Evolutionary conservation across 495 filamentous ascomycete species (phyloP).

Genomic region (Evernia prunastri): DNA sequence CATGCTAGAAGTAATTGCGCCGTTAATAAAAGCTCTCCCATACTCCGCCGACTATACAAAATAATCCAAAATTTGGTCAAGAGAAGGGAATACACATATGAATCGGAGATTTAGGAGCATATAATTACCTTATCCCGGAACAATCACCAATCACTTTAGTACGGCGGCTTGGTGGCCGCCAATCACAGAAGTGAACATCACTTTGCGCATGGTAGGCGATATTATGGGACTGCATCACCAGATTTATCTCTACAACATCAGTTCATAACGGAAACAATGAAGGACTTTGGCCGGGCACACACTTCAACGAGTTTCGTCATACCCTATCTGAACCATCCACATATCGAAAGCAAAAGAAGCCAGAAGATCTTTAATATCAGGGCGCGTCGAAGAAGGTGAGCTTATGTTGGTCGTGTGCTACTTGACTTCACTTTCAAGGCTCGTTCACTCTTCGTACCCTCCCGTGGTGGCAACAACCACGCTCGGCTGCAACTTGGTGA

Average conservation of each 20-base stretch:
- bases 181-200: conserved; percentile 6
- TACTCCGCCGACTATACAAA: conserved; percentile 3
- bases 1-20: conserved; percentile 11
- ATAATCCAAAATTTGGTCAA: not conserved
- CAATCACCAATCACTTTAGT: conserved; percentile 11
- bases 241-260: not conserved
- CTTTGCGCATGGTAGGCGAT: conserved; percentile 15
- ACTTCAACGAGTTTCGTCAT: conserved; percentile 10
- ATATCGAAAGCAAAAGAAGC: not conserved
- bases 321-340: conserved; percentile 6
- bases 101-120: conserved; percentile 13
- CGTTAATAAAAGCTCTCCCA: not conserved
- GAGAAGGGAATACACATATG: conserved; percentile 9
- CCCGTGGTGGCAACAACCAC: not conserved
- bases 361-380: conserved; percentile 7
- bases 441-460: not conserved
- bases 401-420: conserved; percentile 11
- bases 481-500: not conserved
- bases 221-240: not conserved
- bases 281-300: conserved; percentile 14
- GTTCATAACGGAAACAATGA: conserved; percentile 11
- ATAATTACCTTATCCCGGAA: conserved; percentile 15
- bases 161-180: conserved; percentile 5
- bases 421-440: not conserved
- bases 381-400: conserved; percentile 24